Evolutionary conservation across 2,329 filamentous ascomycete species (phyloP).

Genomic region (Penicillium sp.): DNA sequence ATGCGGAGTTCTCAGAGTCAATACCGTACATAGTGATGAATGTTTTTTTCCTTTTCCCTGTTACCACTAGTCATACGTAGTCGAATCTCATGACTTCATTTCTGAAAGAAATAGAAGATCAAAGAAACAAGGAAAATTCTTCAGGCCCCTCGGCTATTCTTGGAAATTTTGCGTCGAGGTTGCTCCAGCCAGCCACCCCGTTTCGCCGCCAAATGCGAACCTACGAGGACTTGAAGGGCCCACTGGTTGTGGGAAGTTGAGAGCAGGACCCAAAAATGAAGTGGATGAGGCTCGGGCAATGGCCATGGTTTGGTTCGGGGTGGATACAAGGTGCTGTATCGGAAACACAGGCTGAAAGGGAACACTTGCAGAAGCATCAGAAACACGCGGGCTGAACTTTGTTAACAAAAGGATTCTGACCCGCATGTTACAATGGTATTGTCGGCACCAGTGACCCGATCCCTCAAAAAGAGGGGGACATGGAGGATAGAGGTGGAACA

Average conservation of each 20-base stretch:
- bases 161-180: neutral
- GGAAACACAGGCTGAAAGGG: constrained; percentile 12
- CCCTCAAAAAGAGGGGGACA: neutral
- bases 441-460: neutral
- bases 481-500: neutral
- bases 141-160: neutral
- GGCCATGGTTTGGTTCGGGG: constrained; percentile 4
- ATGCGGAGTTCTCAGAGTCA: neutral
- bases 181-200: neutral
- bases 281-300: constrained; percentile 8
- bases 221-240: neutral
- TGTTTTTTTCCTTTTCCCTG: too few relatives aligned
- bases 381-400: constrained; percentile 19
- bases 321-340: constrained; percentile 8
- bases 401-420: neutral
- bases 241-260: neutral
- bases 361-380: constrained; percentile 16
- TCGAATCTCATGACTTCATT: neutral
- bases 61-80: neutral
- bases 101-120: neutral
- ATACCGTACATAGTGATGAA: constrained; percentile 3
- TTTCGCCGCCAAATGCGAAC: neutral
- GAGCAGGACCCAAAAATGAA: constrained; percentile 1
- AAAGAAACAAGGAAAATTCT: neutral
- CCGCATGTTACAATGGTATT: neutral